Evolutionary conservation across 2,329 filamentous ascomycete genomes (phyloP).

Genomic region (Dactylellina leptospora): DNA sequence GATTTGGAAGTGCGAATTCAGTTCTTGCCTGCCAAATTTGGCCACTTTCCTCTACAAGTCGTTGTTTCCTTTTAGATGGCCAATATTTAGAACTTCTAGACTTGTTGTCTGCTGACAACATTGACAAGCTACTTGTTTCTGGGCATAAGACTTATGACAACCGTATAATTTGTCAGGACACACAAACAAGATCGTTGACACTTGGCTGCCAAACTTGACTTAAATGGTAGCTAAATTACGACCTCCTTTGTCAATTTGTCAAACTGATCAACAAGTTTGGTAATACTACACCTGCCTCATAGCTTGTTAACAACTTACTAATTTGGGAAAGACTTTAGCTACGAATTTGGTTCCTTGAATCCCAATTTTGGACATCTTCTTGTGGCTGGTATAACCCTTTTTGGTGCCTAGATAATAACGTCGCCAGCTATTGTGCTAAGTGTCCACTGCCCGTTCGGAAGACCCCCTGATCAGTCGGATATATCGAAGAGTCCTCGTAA

Average conservation of each 20-base stretch:
- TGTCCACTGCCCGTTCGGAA: too few relatives aligned
- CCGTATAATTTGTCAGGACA: neutral
- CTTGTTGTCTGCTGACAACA: neutral
- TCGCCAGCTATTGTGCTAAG: too few relatives aligned
- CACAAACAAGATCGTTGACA: neutral
- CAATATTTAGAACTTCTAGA: neutral
- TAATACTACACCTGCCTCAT: neutral
- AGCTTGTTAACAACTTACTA: neutral
- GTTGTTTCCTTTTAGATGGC: neutral
- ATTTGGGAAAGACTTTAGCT: neutral
- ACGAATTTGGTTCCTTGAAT: too few relatives aligned
- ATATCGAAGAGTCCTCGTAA: too few relatives aligned
- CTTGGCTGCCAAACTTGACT: neutral
- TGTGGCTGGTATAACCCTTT: too few relatives aligned
- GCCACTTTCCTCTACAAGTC: neutral
- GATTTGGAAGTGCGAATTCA: neutral
- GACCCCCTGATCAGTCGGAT: too few relatives aligned
- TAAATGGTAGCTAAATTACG: neutral
- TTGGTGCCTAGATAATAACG: too few relatives aligned
- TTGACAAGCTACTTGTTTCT: neutral
- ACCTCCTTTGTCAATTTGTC: neutral
- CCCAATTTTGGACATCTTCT: too few relatives aligned
- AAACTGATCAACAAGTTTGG: neutral
- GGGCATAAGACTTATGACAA: too few relatives aligned
- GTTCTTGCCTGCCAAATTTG: neutral